Evolutionary conservation across 2,329 filamentous ascomycete genomes (phyloP), one percentile per base, ranked within the genome.

Genomic region (Rhexocercosporidium sp.): DNA sequence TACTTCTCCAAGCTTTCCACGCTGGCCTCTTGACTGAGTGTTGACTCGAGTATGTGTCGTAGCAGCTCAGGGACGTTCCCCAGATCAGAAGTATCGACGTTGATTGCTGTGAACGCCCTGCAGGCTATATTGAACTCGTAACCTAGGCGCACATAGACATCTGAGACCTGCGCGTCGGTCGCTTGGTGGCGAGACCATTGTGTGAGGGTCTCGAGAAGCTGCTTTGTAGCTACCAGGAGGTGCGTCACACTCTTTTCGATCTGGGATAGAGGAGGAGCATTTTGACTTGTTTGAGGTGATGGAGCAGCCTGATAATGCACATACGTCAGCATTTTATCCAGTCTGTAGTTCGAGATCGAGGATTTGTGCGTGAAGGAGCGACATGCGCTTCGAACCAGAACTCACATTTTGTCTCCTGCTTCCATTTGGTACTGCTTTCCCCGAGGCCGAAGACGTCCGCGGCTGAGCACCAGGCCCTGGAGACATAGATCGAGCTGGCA

Each of bases 91-190:
- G 94, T 97, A 76, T 99, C 96, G 70, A 99, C 96, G 69, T 96
- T 96, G 76, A 99, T 99, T 66, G 94, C 93, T 75, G 93, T 93
- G 81, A 99, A 99, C 69, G 96, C 95, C 65, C 96, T 91, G 79
- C 95, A 98, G 31, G 96, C 96, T 83, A 99, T 96, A 81, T 99
- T 99, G 85, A 99, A 99, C 81, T 99, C 96, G 81, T 99, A 99
- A 56, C 96, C 96, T 69, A 99, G 83, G 69, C 96, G 91, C 68
- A 99, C 96, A 78, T 99, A 99, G 74, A 99, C 96, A 79, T 99
- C 96, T 14, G 96, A 98, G 67, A 99, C 96, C 78, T 98, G 93
- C 69, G 91, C 92, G 81, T 99, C 96, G 70, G 93, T 94, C 64
- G 96, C 94, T 75, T 92, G 90, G 69, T 92, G 91, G 66, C 95